Percentiles rank a stretch among this genome's conserved stretches.
Conservation (phyloP, 164 flowering plant species). For the Chimonanthus praecox region DNA sequence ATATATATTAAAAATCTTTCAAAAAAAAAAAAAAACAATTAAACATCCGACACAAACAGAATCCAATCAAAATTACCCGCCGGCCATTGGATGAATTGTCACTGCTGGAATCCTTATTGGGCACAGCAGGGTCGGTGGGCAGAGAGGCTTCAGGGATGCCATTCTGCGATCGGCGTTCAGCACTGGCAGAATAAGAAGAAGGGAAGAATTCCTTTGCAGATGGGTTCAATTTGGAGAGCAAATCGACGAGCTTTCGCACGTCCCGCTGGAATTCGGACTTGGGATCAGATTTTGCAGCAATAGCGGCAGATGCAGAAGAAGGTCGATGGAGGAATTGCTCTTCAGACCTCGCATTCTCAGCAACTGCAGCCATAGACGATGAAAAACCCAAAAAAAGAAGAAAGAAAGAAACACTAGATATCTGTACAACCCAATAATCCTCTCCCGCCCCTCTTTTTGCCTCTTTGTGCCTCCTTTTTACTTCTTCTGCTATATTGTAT, state of each 20-base stretch:
- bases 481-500: background rate
- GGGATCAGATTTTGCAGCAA: conserved; percentile 9
- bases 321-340: conserved; percentile 14
- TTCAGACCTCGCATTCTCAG: conserved; percentile 21
- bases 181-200: conserved; percentile 28
- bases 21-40: no score
- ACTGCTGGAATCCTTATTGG: conserved; percentile 21
- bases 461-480: background rate
- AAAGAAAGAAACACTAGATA: background rate
- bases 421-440: background rate
- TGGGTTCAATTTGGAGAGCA: conserved; percentile 70
- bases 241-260: conserved; percentile 52
- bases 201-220: conserved; percentile 76
- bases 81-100: conserved; percentile 32
- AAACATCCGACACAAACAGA: background rate
- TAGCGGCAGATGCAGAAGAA: background rate
- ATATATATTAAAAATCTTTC: no score
- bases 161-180: conserved; percentile 13
- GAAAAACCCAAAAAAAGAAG: background rate
- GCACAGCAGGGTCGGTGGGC: conserved; percentile 9
- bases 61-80: conserved; percentile 15
- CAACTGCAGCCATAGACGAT: conserved; percentile 30
- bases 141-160: conserved; percentile 21
- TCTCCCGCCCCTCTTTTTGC: background rate
- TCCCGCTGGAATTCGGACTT: conserved; percentile 42